Percentiles rank a stretch among this genome's conserved stretches.
Conservation (phyloP, 1,139 yeast species). For the Komagataea norvegica region DNA sequence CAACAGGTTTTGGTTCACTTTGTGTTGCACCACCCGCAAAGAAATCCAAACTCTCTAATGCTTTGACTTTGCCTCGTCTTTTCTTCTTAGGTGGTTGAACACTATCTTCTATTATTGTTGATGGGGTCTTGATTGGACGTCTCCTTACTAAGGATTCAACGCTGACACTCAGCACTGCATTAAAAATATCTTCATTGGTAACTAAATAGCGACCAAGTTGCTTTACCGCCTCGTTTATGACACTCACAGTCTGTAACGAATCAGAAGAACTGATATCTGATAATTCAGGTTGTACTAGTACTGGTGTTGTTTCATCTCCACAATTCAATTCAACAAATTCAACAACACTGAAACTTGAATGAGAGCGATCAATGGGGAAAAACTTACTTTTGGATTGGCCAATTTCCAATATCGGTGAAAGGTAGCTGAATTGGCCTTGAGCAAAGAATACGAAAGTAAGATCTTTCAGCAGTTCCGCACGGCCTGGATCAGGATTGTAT, state of each 20-base stretch:
- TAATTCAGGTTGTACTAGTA: constrained; percentile 12
- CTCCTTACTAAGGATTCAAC: constrained; percentile 7
- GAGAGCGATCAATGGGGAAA: not conserved
- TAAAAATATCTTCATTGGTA: constrained; percentile 19
- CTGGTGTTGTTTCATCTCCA: not conserved
- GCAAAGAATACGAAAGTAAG: constrained; percentile 12
- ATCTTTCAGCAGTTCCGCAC: constrained; percentile 10
- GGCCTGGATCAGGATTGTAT: constrained; percentile 7
- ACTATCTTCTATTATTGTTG: not conserved
- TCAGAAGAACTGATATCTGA: constrained; percentile 2
- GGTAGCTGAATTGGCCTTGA: constrained; percentile 6
- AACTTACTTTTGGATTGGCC: constrained; percentile 1
- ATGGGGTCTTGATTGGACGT: constrained; percentile 12
- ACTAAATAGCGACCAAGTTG: constrained; percentile 12
- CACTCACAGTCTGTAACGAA: constrained; percentile 1
- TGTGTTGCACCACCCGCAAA: constrained; percentile 33
- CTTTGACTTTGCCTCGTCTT: constrained; percentile 21
- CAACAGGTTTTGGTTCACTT: too few relatives aligned
- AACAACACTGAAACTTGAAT: not conserved
- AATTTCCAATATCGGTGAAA: constrained; percentile 9
- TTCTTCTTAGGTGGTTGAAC: constrained; percentile 13
- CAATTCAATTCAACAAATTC: constrained; percentile 5
- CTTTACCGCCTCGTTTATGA: constrained; percentile 16
- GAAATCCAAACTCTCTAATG: constrained; percentile 31
- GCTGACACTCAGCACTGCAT: constrained; percentile 13